Base-by-base conservation (phyloP, 495 filamentous ascomycete genomes). In the Trichodelitschia bisporula region DNA sequence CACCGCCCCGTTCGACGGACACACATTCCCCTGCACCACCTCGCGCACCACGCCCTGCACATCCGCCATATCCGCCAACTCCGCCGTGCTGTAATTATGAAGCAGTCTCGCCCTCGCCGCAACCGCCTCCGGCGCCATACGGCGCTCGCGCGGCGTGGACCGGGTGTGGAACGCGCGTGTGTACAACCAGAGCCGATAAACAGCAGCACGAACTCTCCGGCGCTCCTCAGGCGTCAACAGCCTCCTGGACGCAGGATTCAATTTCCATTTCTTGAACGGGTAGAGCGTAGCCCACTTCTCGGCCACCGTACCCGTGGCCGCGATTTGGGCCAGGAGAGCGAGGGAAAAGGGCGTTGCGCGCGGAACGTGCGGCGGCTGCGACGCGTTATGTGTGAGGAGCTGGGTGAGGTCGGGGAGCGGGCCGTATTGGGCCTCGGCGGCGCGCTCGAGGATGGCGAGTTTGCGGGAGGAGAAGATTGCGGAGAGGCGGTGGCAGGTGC, bases 101-200 rank as follows among this genome's bases (percentile, higher is more conserved):
- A 72, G 48, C 1, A 72, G 47, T 24, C 51, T 48, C 4, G 62
- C 57, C 12, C 66, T 61, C 23, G 58, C 52, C 11, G 46, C 42
- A 11, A 64, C 45, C 8, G 61, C 44, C 19, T 45, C 46, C 9
- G 45, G 57, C 10, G 51, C 37, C 19, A 41, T 45, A 19, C 66
- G 61, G n/a, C 45, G 43, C 19, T 55, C 50, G 10, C 66, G 59
- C 15, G 59, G 42, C 36, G 61, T 51, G 17, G 39, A 30, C 10
- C 38, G 43, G 29, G 48, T 61, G 40, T 70, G 62, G 44, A 70
- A 71, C 12, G 66, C 67, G 11, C 49, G 52, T 26, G 53, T 43
- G 41, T 65, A 72, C 9, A 69, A 53, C 75, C 75, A 79, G 46
- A 75, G 59, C 1, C 64, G 57, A 41, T 75, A 82, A 33, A 80